Evolutionary conservation across 192 early-diverging fungal genomes (phyloP).

Genomic region (Linderina pennispora): DNA sequence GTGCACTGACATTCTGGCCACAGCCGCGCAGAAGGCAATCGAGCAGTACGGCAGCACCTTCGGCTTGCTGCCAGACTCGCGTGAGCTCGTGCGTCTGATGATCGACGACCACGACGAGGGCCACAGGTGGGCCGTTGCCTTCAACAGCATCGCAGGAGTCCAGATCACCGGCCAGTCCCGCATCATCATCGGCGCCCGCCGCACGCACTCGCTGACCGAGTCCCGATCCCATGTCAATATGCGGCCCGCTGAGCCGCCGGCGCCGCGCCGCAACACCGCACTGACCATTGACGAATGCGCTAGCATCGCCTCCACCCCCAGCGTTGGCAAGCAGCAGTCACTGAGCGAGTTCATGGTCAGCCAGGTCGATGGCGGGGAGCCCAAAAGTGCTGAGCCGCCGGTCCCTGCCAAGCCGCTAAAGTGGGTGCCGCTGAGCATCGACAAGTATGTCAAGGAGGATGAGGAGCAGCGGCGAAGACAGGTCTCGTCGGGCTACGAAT

Average conservation of each 20-base stretch:
- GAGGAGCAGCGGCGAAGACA: slow-evolving; percentile 28
- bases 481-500: background rate
- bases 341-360: slow-evolving; percentile 41
- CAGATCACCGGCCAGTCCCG: slow-evolving; percentile 40
- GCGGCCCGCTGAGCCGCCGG: background rate
- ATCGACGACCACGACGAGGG: slow-evolving; percentile 44
- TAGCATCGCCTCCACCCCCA: slow-evolving; percentile 6
- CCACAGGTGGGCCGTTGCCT: slow-evolving; percentile 34
- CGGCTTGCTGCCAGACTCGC: slow-evolving; percentile 38
- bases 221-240: slow-evolving; percentile 13
- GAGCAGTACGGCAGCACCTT: slow-evolving; percentile 46
- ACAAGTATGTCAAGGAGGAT: slow-evolving; percentile 42
- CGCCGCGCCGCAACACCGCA: background rate
- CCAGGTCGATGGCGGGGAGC: slow-evolving; percentile 6
- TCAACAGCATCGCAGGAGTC: slow-evolving; percentile 39
- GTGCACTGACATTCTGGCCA: slow-evolving; percentile 44
- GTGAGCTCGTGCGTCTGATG: slow-evolving; percentile 42
- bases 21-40: slow-evolving; percentile 38
- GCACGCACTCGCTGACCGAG: slow-evolving; percentile 15
- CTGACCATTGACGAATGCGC: slow-evolving; percentile 12
- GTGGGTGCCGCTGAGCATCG: slow-evolving; percentile 44
- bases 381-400: background rate
- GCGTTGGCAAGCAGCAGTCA: slow-evolving; percentile 32
- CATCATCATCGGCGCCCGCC: slow-evolving; percentile 36
- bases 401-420: slow-evolving; percentile 8